Conservation (phyloP, 441 rosid species). For the Syzygium malaccense region DNA sequence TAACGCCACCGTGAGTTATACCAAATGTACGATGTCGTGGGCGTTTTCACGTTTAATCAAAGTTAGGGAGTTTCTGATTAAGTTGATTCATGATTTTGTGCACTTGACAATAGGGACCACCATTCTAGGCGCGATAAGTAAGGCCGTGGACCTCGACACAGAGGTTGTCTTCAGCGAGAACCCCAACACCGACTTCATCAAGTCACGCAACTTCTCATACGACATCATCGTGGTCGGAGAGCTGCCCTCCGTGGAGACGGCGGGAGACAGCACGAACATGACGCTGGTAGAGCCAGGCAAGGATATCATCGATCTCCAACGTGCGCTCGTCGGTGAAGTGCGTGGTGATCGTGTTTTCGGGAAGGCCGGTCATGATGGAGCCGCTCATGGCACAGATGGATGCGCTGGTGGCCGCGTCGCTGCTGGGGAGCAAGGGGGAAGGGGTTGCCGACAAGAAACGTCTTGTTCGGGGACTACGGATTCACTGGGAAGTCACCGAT, state of each 20-base stretch:
- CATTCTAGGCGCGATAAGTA: background rate
- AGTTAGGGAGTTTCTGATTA: background rate
- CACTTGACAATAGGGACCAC: background rate
- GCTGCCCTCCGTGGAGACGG: background rate
- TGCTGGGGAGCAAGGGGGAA: slow-evolving; percentile 1
- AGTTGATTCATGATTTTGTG: background rate
- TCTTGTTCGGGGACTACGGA: slow-evolving; percentile 5
- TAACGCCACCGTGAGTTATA: background rate
- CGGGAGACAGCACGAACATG: slow-evolving; percentile 1
- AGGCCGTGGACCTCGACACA: background rate
- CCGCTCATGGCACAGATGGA: background rate
- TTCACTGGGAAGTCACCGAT: slow-evolving; percentile 26
- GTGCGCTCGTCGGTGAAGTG: background rate
- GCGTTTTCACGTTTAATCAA: background rate
- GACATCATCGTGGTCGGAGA: slow-evolving; percentile 1
- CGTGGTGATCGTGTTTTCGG: slow-evolving; percentile 1
- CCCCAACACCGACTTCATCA: background rate
- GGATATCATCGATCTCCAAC: background rate
- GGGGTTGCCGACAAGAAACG: slow-evolving; percentile 3
- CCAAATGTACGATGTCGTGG: too few relatives aligned
- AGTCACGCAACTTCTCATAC: background rate
- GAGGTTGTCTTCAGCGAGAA: background rate
- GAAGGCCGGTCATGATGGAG: background rate
- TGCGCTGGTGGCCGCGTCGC: slow-evolving; percentile 2
- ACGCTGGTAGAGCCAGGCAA: background rate